Evolutionary conservation across 2,329 filamentous ascomycete genomes (phyloP).

Genomic region (Apiospora sp.): DNA sequence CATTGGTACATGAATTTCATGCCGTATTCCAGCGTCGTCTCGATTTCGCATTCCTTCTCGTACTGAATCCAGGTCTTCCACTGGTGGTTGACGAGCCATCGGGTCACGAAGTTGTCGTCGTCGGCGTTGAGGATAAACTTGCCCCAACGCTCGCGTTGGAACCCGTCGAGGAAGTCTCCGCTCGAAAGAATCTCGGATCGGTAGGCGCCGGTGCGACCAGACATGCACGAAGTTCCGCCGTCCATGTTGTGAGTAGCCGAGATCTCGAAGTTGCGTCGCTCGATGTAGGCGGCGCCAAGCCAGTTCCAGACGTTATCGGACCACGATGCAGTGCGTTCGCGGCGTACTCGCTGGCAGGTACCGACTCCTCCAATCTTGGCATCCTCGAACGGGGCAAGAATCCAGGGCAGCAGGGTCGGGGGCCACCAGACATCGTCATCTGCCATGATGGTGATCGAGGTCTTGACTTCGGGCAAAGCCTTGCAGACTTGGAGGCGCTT

Average conservation of each 20-base stretch:
- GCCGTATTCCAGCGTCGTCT: constrained; percentile 91
- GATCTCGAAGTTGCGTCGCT: constrained; percentile 95
- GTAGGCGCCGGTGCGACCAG: constrained; percentile 91
- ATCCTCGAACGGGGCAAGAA: constrained; percentile 91
- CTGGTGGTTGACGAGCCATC: constrained; percentile 90
- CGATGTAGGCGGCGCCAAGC: constrained; percentile 89
- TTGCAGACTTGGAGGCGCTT: constrained; percentile 94
- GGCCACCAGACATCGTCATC: constrained; percentile 98
- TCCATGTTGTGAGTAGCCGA: constrained; percentile 95
- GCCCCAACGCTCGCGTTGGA: constrained; percentile 90
- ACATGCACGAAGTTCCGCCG: constrained; percentile 96
- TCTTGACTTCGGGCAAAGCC: constrained; percentile 85
- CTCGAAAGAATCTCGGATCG: constrained; percentile 87
- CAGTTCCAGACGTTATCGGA: constrained; percentile 80
- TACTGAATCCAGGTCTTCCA: constrained; percentile 98
- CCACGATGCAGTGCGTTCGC: constrained; percentile 67
- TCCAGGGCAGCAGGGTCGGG: constrained; percentile 84
- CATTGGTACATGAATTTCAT: constrained; percentile 92
- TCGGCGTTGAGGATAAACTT: constrained; percentile 92
- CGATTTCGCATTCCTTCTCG: constrained; percentile 86
- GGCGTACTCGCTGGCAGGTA: constrained; percentile 86
- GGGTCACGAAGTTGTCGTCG: constrained; percentile 97
- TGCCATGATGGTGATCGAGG: constrained; percentile 87
- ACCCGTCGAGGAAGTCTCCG: constrained; percentile 84
- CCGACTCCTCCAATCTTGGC: constrained; percentile 86